A percentile compares a stretch with the other conserved stretches of the same genome.
Evolutionary conservation across 805 yeast species (phyloP).

Genomic region (Sugiyamaella marilandica): DNA sequence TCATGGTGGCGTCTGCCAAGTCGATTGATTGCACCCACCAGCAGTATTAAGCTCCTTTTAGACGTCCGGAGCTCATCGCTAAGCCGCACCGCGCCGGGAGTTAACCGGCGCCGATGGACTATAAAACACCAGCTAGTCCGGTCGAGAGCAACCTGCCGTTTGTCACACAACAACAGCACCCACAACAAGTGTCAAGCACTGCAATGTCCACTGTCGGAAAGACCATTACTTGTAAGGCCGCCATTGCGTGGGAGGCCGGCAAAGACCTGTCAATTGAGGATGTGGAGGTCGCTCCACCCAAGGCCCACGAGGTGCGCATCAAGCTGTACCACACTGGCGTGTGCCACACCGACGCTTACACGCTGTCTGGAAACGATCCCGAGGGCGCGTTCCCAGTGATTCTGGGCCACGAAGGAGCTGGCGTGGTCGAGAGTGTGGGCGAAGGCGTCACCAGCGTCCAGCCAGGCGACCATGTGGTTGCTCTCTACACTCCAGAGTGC

Average conservation of each 20-base stretch:
- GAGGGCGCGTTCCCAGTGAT: slow-evolving; percentile 94
- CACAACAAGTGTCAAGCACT: too few species aligned
- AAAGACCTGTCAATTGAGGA: slow-evolving; percentile 72
- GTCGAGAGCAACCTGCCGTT: too few species aligned
- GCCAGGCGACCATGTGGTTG: slow-evolving; percentile 90
- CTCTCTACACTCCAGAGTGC: slow-evolving; percentile 97
- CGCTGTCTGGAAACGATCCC: slow-evolving; percentile 90
- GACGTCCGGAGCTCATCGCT: too few species aligned
- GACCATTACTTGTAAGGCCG: slow-evolving; percentile 81
- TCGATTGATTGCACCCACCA: too few species aligned
- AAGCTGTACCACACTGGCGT: slow-evolving; percentile 86
- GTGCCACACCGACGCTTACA: slow-evolving; percentile 98
- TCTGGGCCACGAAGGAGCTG: slow-evolving; percentile 98
- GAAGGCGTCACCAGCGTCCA: slow-evolving; percentile 88
- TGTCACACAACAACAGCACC: too few species aligned
- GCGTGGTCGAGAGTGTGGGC: slow-evolving; percentile 91
- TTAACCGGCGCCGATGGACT: too few species aligned
- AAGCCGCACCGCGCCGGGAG: too few species aligned
- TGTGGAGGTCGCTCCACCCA: slow-evolving; percentile 88
- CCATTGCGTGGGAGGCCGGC: slow-evolving; percentile 96
- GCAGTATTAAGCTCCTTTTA: too few species aligned
- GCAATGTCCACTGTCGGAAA: slow-evolving; percentile 32
- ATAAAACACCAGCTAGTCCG: too few species aligned
- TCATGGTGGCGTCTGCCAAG: too few species aligned
- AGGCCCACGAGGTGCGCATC: slow-evolving; percentile 95